These are phyloP conservation scores for Globisporangium barbulae DNA, from an alignment of 352 stramenopile genomes.

Conservation along the genomic window DNA sequence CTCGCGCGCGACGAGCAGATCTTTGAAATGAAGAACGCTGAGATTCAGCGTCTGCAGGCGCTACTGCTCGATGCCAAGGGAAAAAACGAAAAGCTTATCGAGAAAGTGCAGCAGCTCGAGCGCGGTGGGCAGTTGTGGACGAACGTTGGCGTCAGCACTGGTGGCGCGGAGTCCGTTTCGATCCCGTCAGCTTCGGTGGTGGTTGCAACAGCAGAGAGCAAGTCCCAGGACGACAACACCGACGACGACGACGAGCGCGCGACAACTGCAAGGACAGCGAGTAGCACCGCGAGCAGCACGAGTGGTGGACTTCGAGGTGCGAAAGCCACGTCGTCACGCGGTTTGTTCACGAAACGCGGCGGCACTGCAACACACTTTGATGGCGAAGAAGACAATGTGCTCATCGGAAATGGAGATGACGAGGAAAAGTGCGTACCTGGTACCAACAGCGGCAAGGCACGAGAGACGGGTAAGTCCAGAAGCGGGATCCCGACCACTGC, in stretches of 20 bases:
- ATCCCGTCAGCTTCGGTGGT: neutral
- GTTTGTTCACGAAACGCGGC: slow-evolving; percentile 51
- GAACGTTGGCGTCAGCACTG: slow-evolving; percentile 24
- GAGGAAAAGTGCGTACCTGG: slow-evolving; percentile 15
- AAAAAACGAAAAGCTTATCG: slow-evolving; percentile 72
- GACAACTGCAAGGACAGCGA: slow-evolving; percentile 6
- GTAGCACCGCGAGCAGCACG: neutral
- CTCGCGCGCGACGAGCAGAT: slow-evolving; percentile 77
- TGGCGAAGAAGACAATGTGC: slow-evolving; percentile 58
- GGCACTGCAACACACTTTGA: slow-evolving; percentile 29
- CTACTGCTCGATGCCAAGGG: slow-evolving; percentile 57
- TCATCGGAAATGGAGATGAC: slow-evolving; percentile 54
- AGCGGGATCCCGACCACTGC: slow-evolving; percentile 3
- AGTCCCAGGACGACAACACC: slow-evolving; percentile 15
- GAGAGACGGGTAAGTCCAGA: slow-evolving; percentile 17
- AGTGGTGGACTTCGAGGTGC: slow-evolving; percentile 11
- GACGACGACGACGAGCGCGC: slow-evolving; percentile 8
- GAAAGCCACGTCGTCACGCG: slow-evolving; percentile 44
- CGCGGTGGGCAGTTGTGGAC: slow-evolving; percentile 64
- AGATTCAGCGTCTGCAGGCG: slow-evolving; percentile 63
- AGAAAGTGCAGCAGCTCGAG: slow-evolving; percentile 69
- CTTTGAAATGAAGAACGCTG: slow-evolving; percentile 81
- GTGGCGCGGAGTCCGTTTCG: neutral
- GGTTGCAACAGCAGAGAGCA: slow-evolving; percentile 1
- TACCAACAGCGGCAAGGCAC: neutral